Evolutionary conservation across 2,329 filamentous ascomycete genomes (phyloP).

Genomic region (Metarhizium guizhouense): DNA sequence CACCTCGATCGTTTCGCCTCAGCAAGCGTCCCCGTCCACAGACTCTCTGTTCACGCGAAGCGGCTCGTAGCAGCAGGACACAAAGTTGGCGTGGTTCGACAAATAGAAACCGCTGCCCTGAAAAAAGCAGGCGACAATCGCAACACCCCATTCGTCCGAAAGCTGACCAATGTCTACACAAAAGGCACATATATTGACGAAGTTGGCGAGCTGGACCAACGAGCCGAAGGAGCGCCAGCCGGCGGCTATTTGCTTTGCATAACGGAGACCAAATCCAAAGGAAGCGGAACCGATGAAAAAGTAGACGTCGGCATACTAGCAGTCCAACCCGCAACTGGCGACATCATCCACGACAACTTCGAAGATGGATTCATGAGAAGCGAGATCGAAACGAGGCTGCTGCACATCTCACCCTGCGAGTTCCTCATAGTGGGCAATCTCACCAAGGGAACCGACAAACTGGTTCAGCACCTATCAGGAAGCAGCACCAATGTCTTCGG

Average conservation of each 20-base stretch:
- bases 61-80: slow-evolving; percentile 84
- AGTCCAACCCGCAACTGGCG: slow-evolving; percentile 90
- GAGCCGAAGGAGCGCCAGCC: slow-evolving; percentile 36
- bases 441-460: slow-evolving; percentile 84
- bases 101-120: slow-evolving; percentile 88
- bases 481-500: slow-evolving; percentile 89
- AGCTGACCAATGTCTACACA: slow-evolving; percentile 93
- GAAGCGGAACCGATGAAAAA: slow-evolving; percentile 80
- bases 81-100: slow-evolving; percentile 91
- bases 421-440: slow-evolving; percentile 87
- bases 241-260: slow-evolving; percentile 92
- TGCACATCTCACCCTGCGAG: slow-evolving; percentile 94
- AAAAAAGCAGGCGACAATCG: slow-evolving; percentile 94
- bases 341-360: slow-evolving; percentile 92
- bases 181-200: slow-evolving; percentile 98
- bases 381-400: slow-evolving; percentile 87
- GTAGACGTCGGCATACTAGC: slow-evolving; percentile 87
- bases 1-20: slow-evolving; percentile 89
- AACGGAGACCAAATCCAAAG: slow-evolving; percentile 74
- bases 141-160: slow-evolving; percentile 83
- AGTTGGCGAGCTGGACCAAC: slow-evolving; percentile 64
- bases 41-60: slow-evolving; percentile 88
- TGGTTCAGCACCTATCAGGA: slow-evolving; percentile 81
- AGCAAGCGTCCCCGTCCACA: slow-evolving; percentile 88
- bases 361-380: slow-evolving; percentile 96